Base-by-base conservation (phyloP, 2,329 filamentous ascomycete genomes). In the Fusarium abutilonis region DNA sequence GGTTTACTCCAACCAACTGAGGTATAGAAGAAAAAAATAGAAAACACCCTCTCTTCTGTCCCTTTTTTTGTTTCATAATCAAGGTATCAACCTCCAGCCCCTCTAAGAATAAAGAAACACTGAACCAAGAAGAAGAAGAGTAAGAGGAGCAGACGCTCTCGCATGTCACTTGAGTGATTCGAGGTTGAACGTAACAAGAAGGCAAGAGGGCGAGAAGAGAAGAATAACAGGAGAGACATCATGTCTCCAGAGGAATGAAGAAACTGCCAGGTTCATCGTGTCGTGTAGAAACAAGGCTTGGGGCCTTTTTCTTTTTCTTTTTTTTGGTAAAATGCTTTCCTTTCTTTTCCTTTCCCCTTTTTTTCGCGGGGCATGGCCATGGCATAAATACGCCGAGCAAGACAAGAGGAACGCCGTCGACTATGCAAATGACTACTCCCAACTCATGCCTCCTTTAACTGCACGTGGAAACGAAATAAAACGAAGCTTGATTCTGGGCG, bases 371-470 rank as follows among this genome's bases (percentile, higher is more conserved):
- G 57, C 52, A 43, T 47, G 58, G 52, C 55, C 21, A 60, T 29
- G 21, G 21, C 21, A 4, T 45, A 59, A 41, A 56, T 28, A 41
- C 46, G 40, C 35, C 52, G 52, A 38, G 35, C 29, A 69, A 60
- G 58, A 60, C 56, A 70, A 70, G 52, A 67, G 54, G 62, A 77
- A 76, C 74, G 74, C 75, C 73, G 68, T 71, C 66, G 60, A 73
- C 70, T 68, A 78, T 78, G 76, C 75, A 77, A 71, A 69, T 67
- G 68, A 74, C 61, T 73, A 69, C 68, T 72, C 66, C 71, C 56
- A 68, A 70, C 69, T 63, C 68, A 74, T 71, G 64, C 65, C 66
- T 70, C 65, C 68, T 63, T 29, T 49, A 69, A 67, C 57, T 60
- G 54, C 62, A 66, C 29, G 23, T 48, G 53, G 45, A 49, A 67